Percentiles rank a stretch among this genome's conserved stretches.
These are phyloP conservation scores for Coemansia sp. DNA, from an alignment of 192 early-diverging fungal species.

Conservation along the genomic window DNA sequence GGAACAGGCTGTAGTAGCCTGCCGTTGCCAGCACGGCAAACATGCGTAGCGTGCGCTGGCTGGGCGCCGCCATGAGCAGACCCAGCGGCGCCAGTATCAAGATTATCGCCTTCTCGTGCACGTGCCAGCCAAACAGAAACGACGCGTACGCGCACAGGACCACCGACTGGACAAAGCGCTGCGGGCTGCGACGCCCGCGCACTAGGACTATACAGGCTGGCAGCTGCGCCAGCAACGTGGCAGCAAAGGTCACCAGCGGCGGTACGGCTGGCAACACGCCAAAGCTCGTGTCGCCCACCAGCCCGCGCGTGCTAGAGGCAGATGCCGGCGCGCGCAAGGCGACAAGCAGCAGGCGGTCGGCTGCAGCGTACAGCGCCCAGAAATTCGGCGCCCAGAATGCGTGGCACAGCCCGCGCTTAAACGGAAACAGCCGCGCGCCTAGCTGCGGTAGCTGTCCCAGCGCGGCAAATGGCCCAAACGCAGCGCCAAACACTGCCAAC, in stretches of 20 bases:
- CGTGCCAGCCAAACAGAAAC: conserved; percentile 96
- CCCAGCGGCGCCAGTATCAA: conserved; percentile 56
- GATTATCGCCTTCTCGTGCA: conserved; percentile 95
- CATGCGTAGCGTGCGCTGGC: conserved; percentile 30
- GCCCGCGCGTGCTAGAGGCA: conserved; percentile 72
- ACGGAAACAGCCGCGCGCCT: conserved; percentile 81
- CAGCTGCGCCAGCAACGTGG: conserved; percentile 68
- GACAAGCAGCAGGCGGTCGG: conserved; percentile 63
- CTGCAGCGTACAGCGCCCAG: conserved; percentile 88
- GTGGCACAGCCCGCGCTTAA: conserved; percentile 93
- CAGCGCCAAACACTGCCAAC: conserved; percentile 65
- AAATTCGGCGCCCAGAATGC: conserved; percentile 97
- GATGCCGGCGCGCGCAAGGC: background rate
- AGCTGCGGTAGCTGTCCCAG: conserved; percentile 74
- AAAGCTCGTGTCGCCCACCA: conserved; percentile 85
- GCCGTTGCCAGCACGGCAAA: conserved; percentile 30
- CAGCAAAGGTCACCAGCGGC: conserved; percentile 65
- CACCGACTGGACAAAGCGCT: conserved; percentile 62
- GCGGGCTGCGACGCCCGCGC: conserved; percentile 45
- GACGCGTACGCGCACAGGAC: conserved; percentile 81
- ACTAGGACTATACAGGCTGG: conserved; percentile 25
- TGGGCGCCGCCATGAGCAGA: conserved; percentile 25
- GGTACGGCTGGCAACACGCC: conserved; percentile 69
- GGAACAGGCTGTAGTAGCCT: conserved; percentile 47
- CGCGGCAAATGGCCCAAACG: conserved; percentile 77